Conservation (phyloP, 1,284 basidiomycete genomes). For the Melampsora larici-populina region DNA sequence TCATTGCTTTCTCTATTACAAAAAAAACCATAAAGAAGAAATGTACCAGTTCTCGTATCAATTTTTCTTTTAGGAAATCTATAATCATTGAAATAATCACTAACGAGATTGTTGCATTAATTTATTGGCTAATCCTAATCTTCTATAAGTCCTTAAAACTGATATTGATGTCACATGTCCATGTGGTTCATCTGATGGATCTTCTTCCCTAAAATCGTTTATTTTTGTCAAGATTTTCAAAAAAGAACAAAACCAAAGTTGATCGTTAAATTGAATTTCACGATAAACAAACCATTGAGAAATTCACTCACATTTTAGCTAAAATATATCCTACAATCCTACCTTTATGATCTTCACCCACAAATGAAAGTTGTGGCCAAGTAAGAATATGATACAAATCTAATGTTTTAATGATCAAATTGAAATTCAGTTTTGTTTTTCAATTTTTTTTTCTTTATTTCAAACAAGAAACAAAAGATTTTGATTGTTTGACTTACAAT, state of each 20-base stretch:
- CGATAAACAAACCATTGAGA: not conserved
- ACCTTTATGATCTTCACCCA: constrained; percentile 84
- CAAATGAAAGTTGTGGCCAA: constrained; percentile 91
- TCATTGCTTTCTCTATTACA: constrained; percentile 74
- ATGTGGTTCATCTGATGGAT: constrained; percentile 62
- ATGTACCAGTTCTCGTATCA: too few species aligned
- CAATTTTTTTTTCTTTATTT: not conserved
- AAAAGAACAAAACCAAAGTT: constrained; percentile 32
- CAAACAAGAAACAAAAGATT: not conserved
- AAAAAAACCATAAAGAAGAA: constrained; percentile 5
- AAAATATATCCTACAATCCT: constrained; percentile 90
- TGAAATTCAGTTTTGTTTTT: not conserved
- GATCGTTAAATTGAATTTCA: not conserved
- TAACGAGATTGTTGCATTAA: constrained; percentile 81
- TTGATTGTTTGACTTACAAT: not conserved
- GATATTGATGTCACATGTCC: constrained; percentile 90
- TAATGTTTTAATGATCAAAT: constrained; percentile 51
- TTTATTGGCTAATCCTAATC: constrained; percentile 79
- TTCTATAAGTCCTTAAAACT: constrained; percentile 75
- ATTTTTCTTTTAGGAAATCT: too few species aligned
- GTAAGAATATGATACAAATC: constrained; percentile 83
- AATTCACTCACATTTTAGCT: constrained; percentile 68
- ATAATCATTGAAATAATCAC: too few species aligned
- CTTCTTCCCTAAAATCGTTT: constrained; percentile 65
- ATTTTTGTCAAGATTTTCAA: not conserved